A percentile compares a stretch with the other conserved stretches of the same genome.
Evolutionary conservation across 805 yeast genomes (phyloP).

Genomic region (Lipomyces yamanashiensis): DNA sequence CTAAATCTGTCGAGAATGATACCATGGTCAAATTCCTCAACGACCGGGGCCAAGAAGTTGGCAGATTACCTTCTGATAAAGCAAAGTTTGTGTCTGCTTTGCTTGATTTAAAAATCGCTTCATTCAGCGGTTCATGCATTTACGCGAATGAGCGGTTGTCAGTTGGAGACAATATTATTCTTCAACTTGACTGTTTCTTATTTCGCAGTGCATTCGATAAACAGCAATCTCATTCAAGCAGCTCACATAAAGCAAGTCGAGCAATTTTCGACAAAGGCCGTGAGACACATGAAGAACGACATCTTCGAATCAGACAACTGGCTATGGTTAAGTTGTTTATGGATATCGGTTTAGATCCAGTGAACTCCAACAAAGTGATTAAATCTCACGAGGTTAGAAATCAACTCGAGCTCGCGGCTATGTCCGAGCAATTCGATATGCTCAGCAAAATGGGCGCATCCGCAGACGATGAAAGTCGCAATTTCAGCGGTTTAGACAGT

Average conservation of each 20-base stretch:
- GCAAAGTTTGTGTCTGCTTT: constrained; percentile 71
- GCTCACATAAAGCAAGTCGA: background rate
- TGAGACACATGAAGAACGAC: constrained; percentile 61
- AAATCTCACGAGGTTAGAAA: constrained; percentile 16
- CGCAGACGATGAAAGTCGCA: constrained; percentile 9
- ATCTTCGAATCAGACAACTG: constrained; percentile 57
- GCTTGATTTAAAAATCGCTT: constrained; percentile 58
- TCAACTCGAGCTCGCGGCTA: constrained; percentile 30
- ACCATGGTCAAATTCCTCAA: constrained; percentile 45
- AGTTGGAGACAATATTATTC: constrained; percentile 75
- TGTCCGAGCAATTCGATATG: constrained; percentile 33
- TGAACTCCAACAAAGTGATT: constrained; percentile 25
- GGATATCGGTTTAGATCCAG: constrained; percentile 46
- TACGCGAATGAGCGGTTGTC: constrained; percentile 63
- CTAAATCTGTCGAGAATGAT: constrained; percentile 25
- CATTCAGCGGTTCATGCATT: constrained; percentile 61
- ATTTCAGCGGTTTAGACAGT: constrained; percentile 21
- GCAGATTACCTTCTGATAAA: constrained; percentile 71
- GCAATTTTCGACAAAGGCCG: constrained; percentile 42
- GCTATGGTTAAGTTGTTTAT: constrained; percentile 63
- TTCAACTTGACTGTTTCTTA: constrained; percentile 71
- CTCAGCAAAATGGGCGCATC: constrained; percentile 7
- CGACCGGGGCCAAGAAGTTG: constrained; percentile 60
- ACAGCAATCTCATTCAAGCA: background rate
- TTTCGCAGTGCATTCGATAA: constrained; percentile 25